Conservation (phyloP, 2,329 filamentous ascomycete species). For the Pseudogymnoascus destructans region DNA sequence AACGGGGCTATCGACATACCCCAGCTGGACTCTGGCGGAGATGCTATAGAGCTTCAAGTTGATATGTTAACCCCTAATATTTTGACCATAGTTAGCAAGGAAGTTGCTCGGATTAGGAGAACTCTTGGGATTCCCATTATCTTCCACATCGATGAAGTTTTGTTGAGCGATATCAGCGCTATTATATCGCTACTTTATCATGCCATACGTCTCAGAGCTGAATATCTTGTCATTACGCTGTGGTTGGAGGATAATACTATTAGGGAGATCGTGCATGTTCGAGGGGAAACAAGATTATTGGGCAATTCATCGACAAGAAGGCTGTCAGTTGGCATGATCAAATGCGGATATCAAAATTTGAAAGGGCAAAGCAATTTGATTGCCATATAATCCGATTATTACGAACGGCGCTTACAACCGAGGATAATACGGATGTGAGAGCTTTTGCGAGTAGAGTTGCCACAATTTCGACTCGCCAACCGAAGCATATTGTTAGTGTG, state of each 20-base stretch:
- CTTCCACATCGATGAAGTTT: conserved; percentile 38
- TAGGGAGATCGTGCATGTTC: background rate
- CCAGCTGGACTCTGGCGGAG: conserved; percentile 42
- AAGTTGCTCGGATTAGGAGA: conserved; percentile 44
- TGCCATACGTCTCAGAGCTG: conserved; percentile 51
- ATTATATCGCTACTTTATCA: conserved; percentile 38
- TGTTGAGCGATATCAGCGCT: background rate
- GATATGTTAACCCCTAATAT: conserved; percentile 42
- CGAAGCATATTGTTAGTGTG: conserved; percentile 34
- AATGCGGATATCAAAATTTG: conserved; percentile 1
- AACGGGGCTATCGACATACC: conserved; percentile 36
- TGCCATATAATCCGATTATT: conserved; percentile 34
- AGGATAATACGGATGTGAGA: conserved; percentile 17
- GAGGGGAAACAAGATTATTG: background rate
- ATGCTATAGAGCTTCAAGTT: conserved; percentile 47
- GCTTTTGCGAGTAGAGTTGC: background rate
- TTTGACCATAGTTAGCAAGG: conserved; percentile 37
- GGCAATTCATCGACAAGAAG: background rate
- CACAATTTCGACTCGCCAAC: background rate
- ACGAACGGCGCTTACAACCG: conserved; percentile 28
- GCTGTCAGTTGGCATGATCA: background rate
- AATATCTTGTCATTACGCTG: conserved; percentile 38
- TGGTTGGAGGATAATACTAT: background rate
- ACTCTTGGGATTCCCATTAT: conserved; percentile 44
- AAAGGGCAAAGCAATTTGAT: conserved; percentile 1